Evolutionary conservation across 306 rosid genomes (phyloP).

Genomic region (Lathyrus sativus): DNA sequence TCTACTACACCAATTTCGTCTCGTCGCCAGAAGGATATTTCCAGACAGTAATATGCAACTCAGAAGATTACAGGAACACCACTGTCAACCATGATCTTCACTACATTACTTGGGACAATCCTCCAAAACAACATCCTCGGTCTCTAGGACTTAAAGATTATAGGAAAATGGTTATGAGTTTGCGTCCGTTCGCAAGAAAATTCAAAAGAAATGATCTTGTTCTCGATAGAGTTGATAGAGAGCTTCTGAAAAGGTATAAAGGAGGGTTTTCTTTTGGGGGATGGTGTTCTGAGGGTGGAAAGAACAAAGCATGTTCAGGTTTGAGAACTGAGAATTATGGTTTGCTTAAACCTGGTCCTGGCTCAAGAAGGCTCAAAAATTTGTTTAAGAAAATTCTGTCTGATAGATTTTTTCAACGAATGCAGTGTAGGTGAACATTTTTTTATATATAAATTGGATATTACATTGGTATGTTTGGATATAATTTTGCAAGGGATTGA

Average conservation of each 20-base stretch:
- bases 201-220: constrained; percentile 69
- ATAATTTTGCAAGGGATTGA: too few relatives aligned
- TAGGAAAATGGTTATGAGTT: constrained; percentile 57
- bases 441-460: background rate
- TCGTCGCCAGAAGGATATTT: constrained; percentile 94
- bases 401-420: constrained; percentile 48
- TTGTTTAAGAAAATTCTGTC: constrained; percentile 51
- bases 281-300: constrained; percentile 65
- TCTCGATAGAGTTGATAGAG: constrained; percentile 72
- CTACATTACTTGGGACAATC: constrained; percentile 87
- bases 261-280: constrained; percentile 64
- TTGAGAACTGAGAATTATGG: constrained; percentile 58
- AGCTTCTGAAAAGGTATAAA: constrained; percentile 56
- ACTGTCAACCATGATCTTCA: constrained; percentile 86
- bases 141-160: constrained; percentile 67
- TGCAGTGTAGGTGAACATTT: constrained; percentile 63
- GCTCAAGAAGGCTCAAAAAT: constrained; percentile 66
- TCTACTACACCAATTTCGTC: constrained; percentile 89
- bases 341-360: constrained; percentile 63
- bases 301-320: constrained; percentile 46
- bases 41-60: constrained; percentile 87
- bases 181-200: constrained; percentile 86
- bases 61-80: constrained; percentile 64
- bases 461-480: background rate
- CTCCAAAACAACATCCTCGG: constrained; percentile 92